phyloP scores from a whole-genome alignment of 306 rosid species.

The Delonix regia region DNA sequence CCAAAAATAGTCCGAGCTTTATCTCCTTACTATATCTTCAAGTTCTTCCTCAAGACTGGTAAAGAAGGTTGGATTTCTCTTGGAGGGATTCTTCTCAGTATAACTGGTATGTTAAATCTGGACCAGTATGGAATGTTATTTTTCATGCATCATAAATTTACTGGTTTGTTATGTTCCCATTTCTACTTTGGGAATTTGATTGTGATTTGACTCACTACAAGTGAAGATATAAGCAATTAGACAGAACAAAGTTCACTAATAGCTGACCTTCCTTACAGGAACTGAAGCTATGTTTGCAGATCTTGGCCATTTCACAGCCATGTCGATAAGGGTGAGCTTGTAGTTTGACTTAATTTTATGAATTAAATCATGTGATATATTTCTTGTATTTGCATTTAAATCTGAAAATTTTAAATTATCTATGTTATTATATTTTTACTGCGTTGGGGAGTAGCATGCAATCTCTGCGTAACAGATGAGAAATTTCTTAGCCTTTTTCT shows the following conservation, averaged over 20 bases:
- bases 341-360: conserved; percentile 9
- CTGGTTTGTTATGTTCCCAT: conserved; percentile 6
- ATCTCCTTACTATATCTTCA: conserved; percentile 70
- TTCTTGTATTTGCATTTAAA: background rate
- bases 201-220: conserved; percentile 7
- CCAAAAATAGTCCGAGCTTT: conserved; percentile 64
- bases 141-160: conserved; percentile 22
- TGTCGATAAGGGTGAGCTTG: conserved; percentile 74
- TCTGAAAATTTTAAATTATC: background rate
- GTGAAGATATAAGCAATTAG: background rate
- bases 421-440: background rate
- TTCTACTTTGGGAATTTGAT: conserved; percentile 28
- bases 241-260: conserved; percentile 32
- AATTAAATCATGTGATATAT: background rate
- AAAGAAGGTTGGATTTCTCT: conserved; percentile 87
- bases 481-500: conserved; percentile 8
- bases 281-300: conserved; percentile 93
- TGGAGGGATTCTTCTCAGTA: conserved; percentile 86
- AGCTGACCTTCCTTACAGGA: conserved; percentile 49
- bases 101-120: conserved; percentile 68
- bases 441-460: background rate
- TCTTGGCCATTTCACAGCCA: conserved; percentile 85
- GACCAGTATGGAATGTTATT: conserved; percentile 4
- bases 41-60: conserved; percentile 67
- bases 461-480: conserved; percentile 4